These are phyloP conservation scores for Sarocladium kiliense DNA, from an alignment of 2,329 filamentous ascomycete genomes.

Conservation along the genomic window DNA sequence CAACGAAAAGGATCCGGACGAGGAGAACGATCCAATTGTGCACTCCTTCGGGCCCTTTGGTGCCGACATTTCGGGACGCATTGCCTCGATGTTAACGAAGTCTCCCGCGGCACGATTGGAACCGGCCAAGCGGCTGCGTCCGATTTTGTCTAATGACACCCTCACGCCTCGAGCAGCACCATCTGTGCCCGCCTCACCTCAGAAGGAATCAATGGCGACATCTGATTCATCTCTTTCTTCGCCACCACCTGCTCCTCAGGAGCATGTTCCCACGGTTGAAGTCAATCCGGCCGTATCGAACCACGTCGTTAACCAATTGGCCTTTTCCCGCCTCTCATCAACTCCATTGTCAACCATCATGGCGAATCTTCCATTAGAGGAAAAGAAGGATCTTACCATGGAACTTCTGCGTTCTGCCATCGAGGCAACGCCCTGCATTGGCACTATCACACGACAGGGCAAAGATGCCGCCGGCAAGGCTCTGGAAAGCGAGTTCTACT, in stretches of 20 bases:
- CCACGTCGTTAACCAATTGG: slow-evolving; percentile 91
- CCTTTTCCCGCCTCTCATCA: slow-evolving; percentile 87
- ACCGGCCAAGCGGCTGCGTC: slow-evolving; percentile 8
- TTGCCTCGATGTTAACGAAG: slow-evolving; percentile 70
- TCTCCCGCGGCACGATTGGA: slow-evolving; percentile 38
- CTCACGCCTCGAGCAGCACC: slow-evolving; percentile 1
- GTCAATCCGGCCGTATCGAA: slow-evolving; percentile 56
- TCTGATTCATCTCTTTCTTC: slow-evolving; percentile 12
- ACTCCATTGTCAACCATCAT: slow-evolving; percentile 87
- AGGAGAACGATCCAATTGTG: slow-evolving; percentile 91
- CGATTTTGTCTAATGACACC: not conserved
- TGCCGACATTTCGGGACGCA: slow-evolving; percentile 73
- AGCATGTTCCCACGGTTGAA: slow-evolving; percentile 20
- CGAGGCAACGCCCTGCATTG: slow-evolving; percentile 71
- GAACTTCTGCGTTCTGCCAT: slow-evolving; percentile 66
- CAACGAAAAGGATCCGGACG: slow-evolving; percentile 73
- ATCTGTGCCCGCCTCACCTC: slow-evolving; percentile 11
- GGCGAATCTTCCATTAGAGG: slow-evolving; percentile 70
- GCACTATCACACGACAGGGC: slow-evolving; percentile 82
- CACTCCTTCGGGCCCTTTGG: slow-evolving; percentile 91
- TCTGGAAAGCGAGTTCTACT: slow-evolving; percentile 96
- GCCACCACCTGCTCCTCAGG: slow-evolving; percentile 6
- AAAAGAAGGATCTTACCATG: slow-evolving; percentile 54
- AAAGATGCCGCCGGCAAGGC: slow-evolving; percentile 94
- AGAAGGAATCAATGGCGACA: not conserved